A percentile compares a stretch with the other conserved stretches of the same genome.
Evolutionary conservation across 2,329 filamentous ascomycete genomes (phyloP).

Genomic region (Aspergillus nomiae): DNA sequence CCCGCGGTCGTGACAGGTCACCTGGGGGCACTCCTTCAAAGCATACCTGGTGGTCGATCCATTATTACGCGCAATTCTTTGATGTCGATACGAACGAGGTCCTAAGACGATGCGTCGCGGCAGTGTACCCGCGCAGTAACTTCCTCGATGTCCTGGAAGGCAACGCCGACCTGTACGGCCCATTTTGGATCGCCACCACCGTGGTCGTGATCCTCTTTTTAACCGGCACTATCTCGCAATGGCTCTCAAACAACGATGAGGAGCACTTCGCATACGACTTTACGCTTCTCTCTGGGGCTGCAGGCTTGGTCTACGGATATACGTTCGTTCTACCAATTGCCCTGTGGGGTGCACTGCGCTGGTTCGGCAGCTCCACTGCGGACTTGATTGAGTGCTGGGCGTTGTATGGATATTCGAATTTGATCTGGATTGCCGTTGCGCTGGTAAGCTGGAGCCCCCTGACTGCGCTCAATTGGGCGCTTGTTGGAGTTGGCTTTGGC

Average conservation of each 20-base stretch:
- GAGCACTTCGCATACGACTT: slow-evolving; percentile 90
- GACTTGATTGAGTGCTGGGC: slow-evolving; percentile 95
- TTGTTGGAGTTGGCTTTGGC: slow-evolving; percentile 83
- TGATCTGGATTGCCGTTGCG: slow-evolving; percentile 96
- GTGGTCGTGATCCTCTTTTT: slow-evolving; percentile 95
- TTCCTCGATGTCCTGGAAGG: slow-evolving; percentile 97
- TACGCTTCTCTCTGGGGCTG: slow-evolving; percentile 80
- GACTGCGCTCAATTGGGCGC: slow-evolving; percentile 86
- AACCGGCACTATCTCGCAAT: slow-evolving; percentile 92
- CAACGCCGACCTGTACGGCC: slow-evolving; percentile 94
- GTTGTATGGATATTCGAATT: slow-evolving; percentile 92
- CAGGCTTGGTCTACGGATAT: slow-evolving; percentile 93
- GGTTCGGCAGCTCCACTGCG: slow-evolving; percentile 92
- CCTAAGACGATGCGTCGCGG: slow-evolving; percentile 79
- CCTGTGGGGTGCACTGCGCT: slow-evolving; percentile 85
- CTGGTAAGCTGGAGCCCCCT: slow-evolving; percentile 87
- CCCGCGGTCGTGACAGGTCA: slow-evolving; percentile 44
- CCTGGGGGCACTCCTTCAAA: slow-evolving; percentile 61
- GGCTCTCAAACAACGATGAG: slow-evolving; percentile 68
- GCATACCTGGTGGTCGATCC: slow-evolving; percentile 86
- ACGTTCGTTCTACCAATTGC: slow-evolving; percentile 81
- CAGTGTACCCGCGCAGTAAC: slow-evolving; percentile 88
- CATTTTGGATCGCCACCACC: slow-evolving; percentile 98
- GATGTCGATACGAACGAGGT: slow-evolving; percentile 95
- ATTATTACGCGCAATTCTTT: slow-evolving; percentile 97